phyloP scores from a whole-genome alignment of 2,329 filamentous ascomycete species.

The Fusarium pseudonygamai region DNA sequence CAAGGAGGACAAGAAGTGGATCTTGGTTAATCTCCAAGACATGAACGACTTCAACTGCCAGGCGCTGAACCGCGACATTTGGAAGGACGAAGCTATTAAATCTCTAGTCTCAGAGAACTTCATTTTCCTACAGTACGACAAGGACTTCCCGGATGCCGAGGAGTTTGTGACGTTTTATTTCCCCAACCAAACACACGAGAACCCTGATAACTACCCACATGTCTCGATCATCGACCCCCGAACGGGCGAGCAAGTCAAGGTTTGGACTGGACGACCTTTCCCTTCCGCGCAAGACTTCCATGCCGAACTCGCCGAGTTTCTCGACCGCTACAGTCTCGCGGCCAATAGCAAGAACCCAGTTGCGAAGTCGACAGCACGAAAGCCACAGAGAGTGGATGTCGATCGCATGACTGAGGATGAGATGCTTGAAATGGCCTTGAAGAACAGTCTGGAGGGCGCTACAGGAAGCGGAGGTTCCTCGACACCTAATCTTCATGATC shows the following conservation, averaged over 20 bases:
- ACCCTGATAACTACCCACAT: constrained; percentile 91
- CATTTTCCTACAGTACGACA: constrained; percentile 93
- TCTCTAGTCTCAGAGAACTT: constrained; percentile 92
- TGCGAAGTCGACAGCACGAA: constrained; percentile 70
- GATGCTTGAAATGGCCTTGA: constrained; percentile 92
- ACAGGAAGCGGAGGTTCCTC: constrained; percentile 48
- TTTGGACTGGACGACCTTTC: constrained; percentile 88
- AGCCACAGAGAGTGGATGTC: constrained; percentile 75
- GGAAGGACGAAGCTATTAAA: constrained; percentile 85
- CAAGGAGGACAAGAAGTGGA: constrained; percentile 91
- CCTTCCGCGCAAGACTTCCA: constrained; percentile 82
- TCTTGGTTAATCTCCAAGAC: constrained; percentile 95
- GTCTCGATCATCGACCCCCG: constrained; percentile 95
- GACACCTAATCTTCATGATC: constrained; percentile 73
- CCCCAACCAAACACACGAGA: constrained; percentile 72
- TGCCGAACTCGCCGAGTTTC: constrained; percentile 91
- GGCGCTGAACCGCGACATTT: constrained; percentile 90
- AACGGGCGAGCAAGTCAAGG: constrained; percentile 96
- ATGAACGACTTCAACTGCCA: constrained; percentile 95
- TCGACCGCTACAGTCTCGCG: constrained; percentile 95
- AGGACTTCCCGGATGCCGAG: constrained; percentile 79
- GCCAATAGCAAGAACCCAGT: constrained; percentile 93
- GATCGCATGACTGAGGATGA: constrained; percentile 96
- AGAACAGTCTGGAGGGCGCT: constrained; percentile 79
- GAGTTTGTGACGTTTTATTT: constrained; percentile 95